Base-by-base conservation (phyloP, 768 basidiomycete species). In the Exsudoporus frostii region DNA sequence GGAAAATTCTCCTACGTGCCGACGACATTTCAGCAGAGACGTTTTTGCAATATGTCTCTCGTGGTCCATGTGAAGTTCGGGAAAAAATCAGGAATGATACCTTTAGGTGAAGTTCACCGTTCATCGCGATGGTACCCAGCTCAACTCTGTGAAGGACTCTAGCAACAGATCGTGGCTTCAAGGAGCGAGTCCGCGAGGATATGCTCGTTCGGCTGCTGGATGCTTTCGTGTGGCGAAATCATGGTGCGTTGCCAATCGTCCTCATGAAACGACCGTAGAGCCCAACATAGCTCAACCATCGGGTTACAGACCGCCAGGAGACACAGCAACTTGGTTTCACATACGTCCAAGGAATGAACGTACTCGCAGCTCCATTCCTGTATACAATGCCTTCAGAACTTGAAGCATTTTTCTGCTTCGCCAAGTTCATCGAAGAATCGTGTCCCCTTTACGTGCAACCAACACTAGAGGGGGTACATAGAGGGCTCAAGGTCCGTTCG, bases 281-380 rank as follows among this genome's bases (percentile, higher is more conserved):
- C 30, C 27, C 17, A 43, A 30, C 33, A 30, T 25, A 24, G 15
- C 49, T 41, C 15, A 27, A 30, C 19, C 27, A 19, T 49, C 25
- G 24, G 25, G 45, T 34, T 55, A 9, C 59, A 92, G 90, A 92
- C 63, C 77, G 84, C 57, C 85, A 88, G 70, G 88, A 91, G 62
- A 76, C 75, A 1, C 82, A 88, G n/a, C 85, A 84, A 52, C 79
- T 92, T 38, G 90, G 83, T 9, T 97, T 98, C 71, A 93, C 91
- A 29, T 99, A 98, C 63, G 95, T 99, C 9, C 96, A 99, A 72
- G 97, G 97, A 29, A 98, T 97, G 93, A 99, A 99, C 68, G 97
- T 98, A 44, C 84, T 99, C 33, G 93, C 95, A 20, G 97, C 97
- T 3, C 97, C 97, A 0, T 99, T 98, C 71, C 79, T 99, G 27